A percentile compares a stretch with the other conserved stretches of the same genome.
Conservation (phyloP, 1,284 basidiomycete species). For the Spongiforma sp. region DNA sequence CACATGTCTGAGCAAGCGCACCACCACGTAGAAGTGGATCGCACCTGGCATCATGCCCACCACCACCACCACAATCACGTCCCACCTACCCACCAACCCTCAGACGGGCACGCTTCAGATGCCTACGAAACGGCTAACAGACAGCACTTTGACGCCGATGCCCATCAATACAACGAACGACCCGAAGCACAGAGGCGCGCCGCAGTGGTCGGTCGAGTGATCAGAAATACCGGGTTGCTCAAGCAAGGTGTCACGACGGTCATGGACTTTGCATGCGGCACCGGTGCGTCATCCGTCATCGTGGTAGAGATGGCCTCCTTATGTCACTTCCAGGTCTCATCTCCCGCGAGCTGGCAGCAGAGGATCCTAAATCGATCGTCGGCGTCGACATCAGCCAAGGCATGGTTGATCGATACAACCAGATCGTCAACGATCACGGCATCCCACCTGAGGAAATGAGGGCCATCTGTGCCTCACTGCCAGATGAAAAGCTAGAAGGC, state of each 20-base stretch:
- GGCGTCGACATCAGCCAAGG: constrained; percentile 74
- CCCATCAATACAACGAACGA: constrained; percentile 32
- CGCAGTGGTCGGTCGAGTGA: constrained; percentile 44
- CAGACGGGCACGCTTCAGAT: too few relatives aligned
- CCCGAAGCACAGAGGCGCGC: constrained; percentile 33
- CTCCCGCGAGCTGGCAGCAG: constrained; percentile 57
- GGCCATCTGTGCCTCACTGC: constrained; percentile 53
- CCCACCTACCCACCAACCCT: too few relatives aligned
- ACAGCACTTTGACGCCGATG: constrained; percentile 29
- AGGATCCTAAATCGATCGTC: constrained; percentile 58
- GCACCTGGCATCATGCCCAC: too few relatives aligned
- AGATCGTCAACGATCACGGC: constrained; percentile 58
- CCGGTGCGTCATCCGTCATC: constrained; percentile 50
- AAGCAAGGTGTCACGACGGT: constrained; percentile 58
- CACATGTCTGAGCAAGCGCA: too few relatives aligned
- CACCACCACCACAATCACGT: too few relatives aligned
- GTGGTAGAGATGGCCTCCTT: not conserved
- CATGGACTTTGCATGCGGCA: constrained; percentile 76
- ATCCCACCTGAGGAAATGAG: constrained; percentile 62
- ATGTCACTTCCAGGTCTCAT: constrained; percentile 51
- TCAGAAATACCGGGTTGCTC: constrained; percentile 54
- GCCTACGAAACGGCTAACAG: too few relatives aligned
- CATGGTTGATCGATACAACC: constrained; percentile 70
- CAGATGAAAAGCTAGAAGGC: constrained; percentile 50
- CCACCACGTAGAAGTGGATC: too few relatives aligned